Conservation (phyloP, 495 filamentous ascomycete species). For the Aspergillus avenaceus region DNA sequence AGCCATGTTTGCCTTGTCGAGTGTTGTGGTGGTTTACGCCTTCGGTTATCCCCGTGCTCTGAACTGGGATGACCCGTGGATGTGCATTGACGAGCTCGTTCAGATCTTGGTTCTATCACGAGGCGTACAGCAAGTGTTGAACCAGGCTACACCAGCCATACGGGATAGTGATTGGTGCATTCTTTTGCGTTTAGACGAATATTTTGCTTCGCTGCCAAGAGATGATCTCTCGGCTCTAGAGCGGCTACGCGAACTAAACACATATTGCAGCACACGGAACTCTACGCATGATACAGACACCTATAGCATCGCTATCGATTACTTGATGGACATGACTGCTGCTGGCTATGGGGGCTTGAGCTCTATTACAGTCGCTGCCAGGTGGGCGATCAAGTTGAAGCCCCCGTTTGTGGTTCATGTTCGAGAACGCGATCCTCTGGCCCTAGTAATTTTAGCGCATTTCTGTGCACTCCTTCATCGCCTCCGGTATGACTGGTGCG, state of each 20-base stretch:
- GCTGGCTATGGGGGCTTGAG: conserved; percentile 24
- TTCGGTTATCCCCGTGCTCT: conserved; percentile 44
- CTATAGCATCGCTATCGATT: conserved; percentile 29
- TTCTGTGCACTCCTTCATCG: conserved; percentile 43
- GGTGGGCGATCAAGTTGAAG: conserved; percentile 49
- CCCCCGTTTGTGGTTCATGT: conserved; percentile 48
- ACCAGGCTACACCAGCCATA: conserved; percentile 23
- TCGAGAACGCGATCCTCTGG: conserved; percentile 48
- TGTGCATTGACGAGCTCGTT: conserved; percentile 35
- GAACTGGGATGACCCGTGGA: conserved; percentile 31
- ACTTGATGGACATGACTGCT: conserved; percentile 29
- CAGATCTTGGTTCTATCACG: conserved; percentile 42
- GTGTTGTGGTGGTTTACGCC: conserved; percentile 46
- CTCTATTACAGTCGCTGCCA: conserved; percentile 22
- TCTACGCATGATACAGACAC: conserved; percentile 29
- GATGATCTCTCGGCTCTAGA: conserved; percentile 17
- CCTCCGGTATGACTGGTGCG: conserved; percentile 42
- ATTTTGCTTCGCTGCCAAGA: conserved; percentile 15
- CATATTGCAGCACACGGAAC: conserved; percentile 20
- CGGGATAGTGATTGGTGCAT: conserved; percentile 25
- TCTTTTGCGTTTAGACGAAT: conserved; percentile 26
- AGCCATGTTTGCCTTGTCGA: conserved; percentile 49
- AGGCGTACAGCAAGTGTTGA: conserved; percentile 42
- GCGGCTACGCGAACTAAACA: conserved; percentile 26
- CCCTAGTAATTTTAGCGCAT: conserved; percentile 47